These are phyloP conservation scores for Aechmea fasciata DNA, from an alignment of 176 grass and related monocot genomes.

Conservation along the genomic window DNA sequence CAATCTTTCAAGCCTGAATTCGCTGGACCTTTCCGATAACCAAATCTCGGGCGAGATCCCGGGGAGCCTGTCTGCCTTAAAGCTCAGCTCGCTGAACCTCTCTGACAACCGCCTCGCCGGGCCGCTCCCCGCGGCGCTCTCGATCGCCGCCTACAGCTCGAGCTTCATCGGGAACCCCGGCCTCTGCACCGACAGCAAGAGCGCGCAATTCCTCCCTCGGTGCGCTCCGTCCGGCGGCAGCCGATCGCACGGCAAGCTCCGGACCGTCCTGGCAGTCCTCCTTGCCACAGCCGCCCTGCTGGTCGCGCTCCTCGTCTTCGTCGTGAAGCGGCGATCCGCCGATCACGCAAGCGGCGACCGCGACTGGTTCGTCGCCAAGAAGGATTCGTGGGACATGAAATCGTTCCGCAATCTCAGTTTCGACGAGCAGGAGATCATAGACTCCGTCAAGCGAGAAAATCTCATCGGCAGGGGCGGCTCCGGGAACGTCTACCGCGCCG, in stretches of 20 bases:
- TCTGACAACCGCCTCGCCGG: constrained; percentile 52
- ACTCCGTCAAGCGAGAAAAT: constrained; percentile 58
- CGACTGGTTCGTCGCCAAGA: constrained; percentile 35
- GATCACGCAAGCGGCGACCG: neutral
- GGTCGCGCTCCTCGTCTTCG: constrained; percentile 33
- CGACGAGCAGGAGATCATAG: constrained; percentile 66
- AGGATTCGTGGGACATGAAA: constrained; percentile 64
- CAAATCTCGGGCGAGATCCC: constrained; percentile 53
- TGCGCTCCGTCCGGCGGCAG: constrained; percentile 14
- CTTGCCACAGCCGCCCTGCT: constrained; percentile 39
- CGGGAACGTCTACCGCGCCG: constrained; percentile 77
- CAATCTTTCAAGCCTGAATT: constrained; percentile 41
- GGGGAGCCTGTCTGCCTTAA: constrained; percentile 39
- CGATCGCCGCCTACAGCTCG: constrained; percentile 47
- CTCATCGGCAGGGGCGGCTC: constrained; percentile 84
- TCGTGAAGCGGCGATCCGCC: constrained; percentile 27
- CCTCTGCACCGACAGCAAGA: constrained; percentile 37
- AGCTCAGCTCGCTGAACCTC: constrained; percentile 57
- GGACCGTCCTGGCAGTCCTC: constrained; percentile 35
- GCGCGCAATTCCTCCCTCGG: constrained; percentile 25
- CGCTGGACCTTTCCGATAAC: constrained; percentile 47
- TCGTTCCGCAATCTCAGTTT: constrained; percentile 67
- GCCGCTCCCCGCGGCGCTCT: constrained; percentile 36
- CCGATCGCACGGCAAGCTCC: constrained; percentile 8
- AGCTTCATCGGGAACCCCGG: constrained; percentile 65